These are phyloP conservation scores for Scenedesmus sp. DNA, from an alignment of 163 green algal species.

Conservation along the genomic window DNA sequence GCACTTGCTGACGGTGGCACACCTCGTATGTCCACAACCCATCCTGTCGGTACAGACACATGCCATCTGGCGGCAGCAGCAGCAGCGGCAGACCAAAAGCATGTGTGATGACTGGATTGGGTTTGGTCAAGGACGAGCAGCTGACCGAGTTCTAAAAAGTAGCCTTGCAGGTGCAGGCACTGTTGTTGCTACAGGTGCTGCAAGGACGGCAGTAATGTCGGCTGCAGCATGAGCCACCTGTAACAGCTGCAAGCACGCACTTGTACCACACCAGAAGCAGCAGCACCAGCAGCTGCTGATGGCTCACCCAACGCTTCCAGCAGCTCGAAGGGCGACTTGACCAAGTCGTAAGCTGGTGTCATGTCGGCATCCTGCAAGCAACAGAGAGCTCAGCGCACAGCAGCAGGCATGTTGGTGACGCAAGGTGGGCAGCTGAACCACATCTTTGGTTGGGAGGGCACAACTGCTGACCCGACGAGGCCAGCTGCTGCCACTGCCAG, in stretches of 20 bases:
- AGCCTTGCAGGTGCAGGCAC: background rate
- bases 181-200: background rate
- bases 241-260: background rate
- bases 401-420: no score
- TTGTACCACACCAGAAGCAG: no score
- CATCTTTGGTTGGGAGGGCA: no score
- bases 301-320: constrained; percentile 65
- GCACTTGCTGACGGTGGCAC: constrained; percentile 86
- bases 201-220: background rate
- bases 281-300: background rate
- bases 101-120: no score
- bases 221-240: background rate
- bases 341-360: background rate
- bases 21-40: constrained; percentile 95
- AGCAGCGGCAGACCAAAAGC: background rate
- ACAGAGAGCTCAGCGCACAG: no score
- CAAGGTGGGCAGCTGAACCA: no score
- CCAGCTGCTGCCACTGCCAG: background rate
- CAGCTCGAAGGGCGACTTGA: constrained; percentile 65
- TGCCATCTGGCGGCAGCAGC: constrained; percentile 54
- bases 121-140: background rate
- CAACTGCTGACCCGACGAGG: no score
- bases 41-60: constrained; percentile 84
- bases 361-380: background rate
- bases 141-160: no score